phyloP scores from a whole-genome alignment of 768 basidiomycete genomes.

The Mycena epipterygia region DNA sequence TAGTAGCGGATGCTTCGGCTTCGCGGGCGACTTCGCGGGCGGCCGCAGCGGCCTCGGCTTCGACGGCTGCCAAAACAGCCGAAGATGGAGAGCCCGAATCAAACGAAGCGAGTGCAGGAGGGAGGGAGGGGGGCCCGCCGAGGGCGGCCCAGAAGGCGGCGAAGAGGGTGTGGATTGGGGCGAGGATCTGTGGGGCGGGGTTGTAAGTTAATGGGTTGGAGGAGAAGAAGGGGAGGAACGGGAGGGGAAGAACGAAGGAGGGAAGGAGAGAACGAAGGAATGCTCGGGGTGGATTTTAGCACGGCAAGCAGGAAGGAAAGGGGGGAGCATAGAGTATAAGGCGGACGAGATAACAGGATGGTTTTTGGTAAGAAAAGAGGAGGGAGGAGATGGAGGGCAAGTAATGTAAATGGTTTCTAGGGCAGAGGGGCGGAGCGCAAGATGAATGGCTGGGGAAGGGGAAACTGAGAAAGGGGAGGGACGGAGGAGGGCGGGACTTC shows the following conservation, averaged over 20 bases:
- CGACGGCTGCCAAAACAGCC: too few species aligned
- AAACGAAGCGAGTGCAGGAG: not conserved
- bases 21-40: too few species aligned
- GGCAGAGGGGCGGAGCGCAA: too few species aligned
- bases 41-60: too few species aligned
- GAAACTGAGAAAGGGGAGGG: too few species aligned
- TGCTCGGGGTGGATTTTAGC: too few species aligned
- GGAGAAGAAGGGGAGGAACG: not conserved
- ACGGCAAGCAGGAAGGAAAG: too few species aligned
- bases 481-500: too few species aligned
- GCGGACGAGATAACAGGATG: not conserved
- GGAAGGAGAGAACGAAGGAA: not conserved
- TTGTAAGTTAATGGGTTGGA: not conserved
- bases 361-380: too few species aligned
- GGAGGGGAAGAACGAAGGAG: not conserved
- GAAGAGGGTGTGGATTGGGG: conserved; percentile 53
- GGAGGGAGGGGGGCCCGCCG: conserved; percentile 53
- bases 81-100: too few species aligned
- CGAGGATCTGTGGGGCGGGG: conserved; percentile 45
- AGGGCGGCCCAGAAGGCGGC: conserved; percentile 87
- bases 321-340: not conserved
- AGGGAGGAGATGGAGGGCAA: not conserved
- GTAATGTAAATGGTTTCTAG: too few species aligned
- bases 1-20: not conserved
- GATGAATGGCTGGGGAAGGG: too few species aligned